These are phyloP conservation scores for Hypericum perforatum DNA, from an alignment of 345 rosid genomes.

Conservation along the genomic window DNA sequence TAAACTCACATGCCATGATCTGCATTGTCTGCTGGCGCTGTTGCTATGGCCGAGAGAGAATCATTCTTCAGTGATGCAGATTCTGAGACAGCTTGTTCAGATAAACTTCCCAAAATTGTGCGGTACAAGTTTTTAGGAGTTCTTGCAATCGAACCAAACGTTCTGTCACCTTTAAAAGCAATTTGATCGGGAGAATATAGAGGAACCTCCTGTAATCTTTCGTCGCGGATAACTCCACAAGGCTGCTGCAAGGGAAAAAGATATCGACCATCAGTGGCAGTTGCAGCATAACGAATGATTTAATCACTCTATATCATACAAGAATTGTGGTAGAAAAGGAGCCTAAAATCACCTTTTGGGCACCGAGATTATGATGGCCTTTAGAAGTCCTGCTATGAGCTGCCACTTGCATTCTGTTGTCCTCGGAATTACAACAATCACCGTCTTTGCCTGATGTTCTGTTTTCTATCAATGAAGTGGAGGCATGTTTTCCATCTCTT, in stretches of 20 bases:
- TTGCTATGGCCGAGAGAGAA: slow-evolving; percentile 27
- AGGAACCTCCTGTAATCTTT: slow-evolving; percentile 32
- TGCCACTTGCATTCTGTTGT: slow-evolving; percentile 16
- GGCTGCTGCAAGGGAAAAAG: slow-evolving; percentile 25
- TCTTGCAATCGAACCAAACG: slow-evolving; percentile 23
- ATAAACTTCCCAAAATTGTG: slow-evolving; percentile 31
- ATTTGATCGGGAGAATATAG: slow-evolving; percentile 53
- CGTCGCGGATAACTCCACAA: slow-evolving; percentile 48
- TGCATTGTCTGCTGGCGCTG: slow-evolving; percentile 30
- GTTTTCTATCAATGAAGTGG: no score
- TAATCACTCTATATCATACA: not conserved
- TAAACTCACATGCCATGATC: slow-evolving; percentile 54
- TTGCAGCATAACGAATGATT: slow-evolving; percentile 1
- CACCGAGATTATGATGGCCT: slow-evolving; percentile 18
- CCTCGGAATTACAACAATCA: no score
- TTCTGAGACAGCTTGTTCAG: slow-evolving; percentile 33
- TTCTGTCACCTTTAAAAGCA: slow-evolving; percentile 29
- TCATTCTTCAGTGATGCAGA: slow-evolving; percentile 36
- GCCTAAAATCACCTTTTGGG: slow-evolving; percentile 30
- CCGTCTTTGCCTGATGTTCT: no score
- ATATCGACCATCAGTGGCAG: not conserved
- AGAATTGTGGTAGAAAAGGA: not conserved
- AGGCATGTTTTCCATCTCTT: no score
- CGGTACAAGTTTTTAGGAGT: slow-evolving; percentile 45
- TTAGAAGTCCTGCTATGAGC: slow-evolving; percentile 21